Evolutionary conservation across 495 filamentous ascomycete species (phyloP).

Genomic region (Oleoguttula mirabilis): DNA sequence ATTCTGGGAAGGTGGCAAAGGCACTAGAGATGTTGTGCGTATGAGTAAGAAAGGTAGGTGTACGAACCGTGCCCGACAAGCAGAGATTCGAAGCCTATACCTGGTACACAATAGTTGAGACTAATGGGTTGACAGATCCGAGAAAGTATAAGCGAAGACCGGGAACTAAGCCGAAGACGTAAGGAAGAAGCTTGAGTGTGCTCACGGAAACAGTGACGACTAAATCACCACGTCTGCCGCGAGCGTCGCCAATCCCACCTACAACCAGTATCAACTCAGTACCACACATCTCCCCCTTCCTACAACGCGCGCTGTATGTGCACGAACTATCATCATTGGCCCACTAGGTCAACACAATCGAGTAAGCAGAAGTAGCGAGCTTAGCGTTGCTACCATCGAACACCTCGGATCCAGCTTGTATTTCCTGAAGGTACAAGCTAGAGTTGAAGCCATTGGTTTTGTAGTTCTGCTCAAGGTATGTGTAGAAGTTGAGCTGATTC

Average conservation of each 20-base stretch:
- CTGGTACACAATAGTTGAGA: not conserved
- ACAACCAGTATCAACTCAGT: too few species aligned
- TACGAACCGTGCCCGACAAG: too few species aligned
- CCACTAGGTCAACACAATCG: conserved; percentile 6
- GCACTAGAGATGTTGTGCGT: conserved; percentile 25
- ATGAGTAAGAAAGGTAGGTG: conserved; percentile 24
- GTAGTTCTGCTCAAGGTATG: conserved; percentile 11
- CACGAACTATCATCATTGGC: not conserved
- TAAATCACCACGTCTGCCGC: too few species aligned
- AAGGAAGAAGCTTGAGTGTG: too few species aligned
- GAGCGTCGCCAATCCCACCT: too few species aligned
- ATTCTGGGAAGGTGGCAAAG: conserved; percentile 89
- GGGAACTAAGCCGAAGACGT: conserved; percentile 17
- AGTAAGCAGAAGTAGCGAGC: conserved; percentile 9
- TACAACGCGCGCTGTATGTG: too few species aligned
- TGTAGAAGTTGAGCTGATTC: conserved; percentile 7
- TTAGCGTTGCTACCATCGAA: conserved; percentile 10
- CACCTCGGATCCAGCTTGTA: conserved; percentile 11
- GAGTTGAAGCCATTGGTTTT: conserved; percentile 6
- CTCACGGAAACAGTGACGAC: too few species aligned
- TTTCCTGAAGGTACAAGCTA: conserved; percentile 7
- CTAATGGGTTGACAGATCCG: conserved; percentile 41
- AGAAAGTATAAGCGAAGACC: conserved; percentile 51
- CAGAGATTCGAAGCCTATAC: too few species aligned
- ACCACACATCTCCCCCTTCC: too few species aligned